phyloP scores from a whole-genome alignment of 1,284 basidiomycete species.

The Tylopilus sp. region DNA sequence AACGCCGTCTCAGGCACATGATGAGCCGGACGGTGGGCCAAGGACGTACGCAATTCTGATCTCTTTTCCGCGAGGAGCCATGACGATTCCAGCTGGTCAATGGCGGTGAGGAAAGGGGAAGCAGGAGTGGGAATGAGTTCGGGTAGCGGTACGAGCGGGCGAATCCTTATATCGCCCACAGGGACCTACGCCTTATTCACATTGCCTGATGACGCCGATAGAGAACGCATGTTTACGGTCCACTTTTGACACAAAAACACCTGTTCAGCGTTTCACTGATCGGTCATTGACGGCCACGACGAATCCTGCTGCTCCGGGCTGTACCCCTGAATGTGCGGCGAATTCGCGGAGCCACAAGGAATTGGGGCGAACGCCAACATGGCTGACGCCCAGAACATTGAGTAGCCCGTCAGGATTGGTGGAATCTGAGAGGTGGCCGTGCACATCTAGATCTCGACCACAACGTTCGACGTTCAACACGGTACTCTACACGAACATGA shows the following conservation, averaged over 20 bases:
- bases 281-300: slow-evolving; percentile 29
- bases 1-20: slow-evolving; percentile 2
- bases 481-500: slow-evolving; percentile 7
- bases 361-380: slow-evolving; percentile 2
- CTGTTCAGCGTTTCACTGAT: slow-evolving; percentile 25
- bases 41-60: slow-evolving; percentile 32
- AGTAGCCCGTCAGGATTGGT: background rate
- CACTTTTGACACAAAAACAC: slow-evolving; percentile 11
- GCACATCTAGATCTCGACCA: slow-evolving; percentile 18
- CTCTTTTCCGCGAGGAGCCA: slow-evolving; percentile 30
- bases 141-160: background rate
- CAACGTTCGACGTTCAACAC: slow-evolving; percentile 5
- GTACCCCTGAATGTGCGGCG: slow-evolving; percentile 19
- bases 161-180: slow-evolving; percentile 19
- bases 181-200: slow-evolving; percentile 15
- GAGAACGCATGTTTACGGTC: slow-evolving; percentile 16
- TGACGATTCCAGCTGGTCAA: slow-evolving; percentile 9
- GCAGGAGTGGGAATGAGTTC: slow-evolving; percentile 4
- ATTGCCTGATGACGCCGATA: slow-evolving; percentile 7
- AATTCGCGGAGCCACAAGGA: slow-evolving; percentile 11
- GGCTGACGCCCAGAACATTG: background rate
- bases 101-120: background rate
- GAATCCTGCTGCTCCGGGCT: slow-evolving; percentile 20
- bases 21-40: background rate
- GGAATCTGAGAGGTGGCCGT: slow-evolving; percentile 3